phyloP scores from a whole-genome alignment of 768 basidiomycete species.

The Pulveroboletus sp. region DNA sequence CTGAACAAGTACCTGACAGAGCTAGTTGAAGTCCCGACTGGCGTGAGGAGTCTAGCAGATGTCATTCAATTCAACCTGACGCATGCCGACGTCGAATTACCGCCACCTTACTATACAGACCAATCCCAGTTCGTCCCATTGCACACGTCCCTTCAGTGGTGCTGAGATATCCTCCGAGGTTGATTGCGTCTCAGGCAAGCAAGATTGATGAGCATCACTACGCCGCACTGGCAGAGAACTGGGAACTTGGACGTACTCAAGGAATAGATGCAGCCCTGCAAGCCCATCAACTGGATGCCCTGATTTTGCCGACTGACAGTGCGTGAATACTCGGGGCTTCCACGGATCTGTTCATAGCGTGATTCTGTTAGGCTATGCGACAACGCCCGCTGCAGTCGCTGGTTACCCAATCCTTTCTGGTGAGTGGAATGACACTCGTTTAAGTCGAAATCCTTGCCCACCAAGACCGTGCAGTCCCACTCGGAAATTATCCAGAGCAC shows the following conservation, averaged over 20 bases:
- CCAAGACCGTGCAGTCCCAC: conserved; percentile 39
- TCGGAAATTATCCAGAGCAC: conserved; percentile 54
- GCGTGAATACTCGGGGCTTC: neutral
- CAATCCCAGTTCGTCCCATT: conserved; percentile 33
- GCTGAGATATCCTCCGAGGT: conserved; percentile 13
- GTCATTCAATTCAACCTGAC: conserved; percentile 55
- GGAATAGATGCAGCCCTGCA: conserved; percentile 55
- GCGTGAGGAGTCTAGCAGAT: conserved; percentile 54
- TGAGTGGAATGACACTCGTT: conserved; percentile 25
- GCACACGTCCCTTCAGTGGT: neutral
- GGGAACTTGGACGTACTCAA: conserved; percentile 46
- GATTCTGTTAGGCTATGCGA: conserved; percentile 23
- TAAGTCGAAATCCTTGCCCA: neutral
- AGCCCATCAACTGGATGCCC: conserved; percentile 45
- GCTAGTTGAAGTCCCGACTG: conserved; percentile 53
- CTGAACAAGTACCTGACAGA: conserved; percentile 43
- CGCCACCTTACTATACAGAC: conserved; percentile 33
- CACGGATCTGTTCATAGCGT: neutral
- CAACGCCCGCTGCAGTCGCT: conserved; percentile 45
- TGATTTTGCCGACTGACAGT: conserved; percentile 46
- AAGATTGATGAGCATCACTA: conserved; percentile 40
- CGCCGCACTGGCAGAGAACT: conserved; percentile 42
- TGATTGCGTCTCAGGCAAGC: conserved; percentile 25
- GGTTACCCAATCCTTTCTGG: conserved; percentile 68
- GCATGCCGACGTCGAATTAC: conserved; percentile 46